Evolutionary conservation across 2,329 filamentous ascomycete species (phyloP).

Genomic region (Colletotrichum filicis): DNA sequence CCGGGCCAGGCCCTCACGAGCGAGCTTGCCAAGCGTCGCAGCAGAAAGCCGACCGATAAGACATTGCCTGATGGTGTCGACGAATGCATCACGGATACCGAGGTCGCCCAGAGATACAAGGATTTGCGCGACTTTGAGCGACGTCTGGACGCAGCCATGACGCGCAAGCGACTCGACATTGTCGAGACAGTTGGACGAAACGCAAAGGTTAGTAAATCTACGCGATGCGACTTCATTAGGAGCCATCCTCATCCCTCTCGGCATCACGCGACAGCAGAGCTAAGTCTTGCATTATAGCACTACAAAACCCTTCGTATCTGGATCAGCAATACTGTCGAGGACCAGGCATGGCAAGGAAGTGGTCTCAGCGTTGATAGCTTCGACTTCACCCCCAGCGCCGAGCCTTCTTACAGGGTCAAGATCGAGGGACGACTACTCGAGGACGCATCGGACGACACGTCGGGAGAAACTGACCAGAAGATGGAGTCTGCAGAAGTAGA

Average conservation of each 20-base stretch:
- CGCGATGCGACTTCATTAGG: no score
- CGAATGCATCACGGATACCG: conserved; percentile 78
- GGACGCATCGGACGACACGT: conserved; percentile 64
- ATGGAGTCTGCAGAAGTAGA: conserved; percentile 55
- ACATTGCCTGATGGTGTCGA: conserved; percentile 92
- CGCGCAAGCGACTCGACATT: conserved; percentile 92
- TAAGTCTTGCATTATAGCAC: conserved; percentile 57
- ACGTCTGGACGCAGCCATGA: conserved; percentile 90
- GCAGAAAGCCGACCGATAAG: conserved; percentile 93
- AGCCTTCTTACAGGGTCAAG: conserved; percentile 88
- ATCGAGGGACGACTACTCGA: conserved; percentile 89
- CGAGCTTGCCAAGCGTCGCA: conserved; percentile 75
- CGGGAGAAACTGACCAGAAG: conserved; percentile 44
- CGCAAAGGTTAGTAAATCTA: conserved; percentile 65
- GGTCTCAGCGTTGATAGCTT: conserved; percentile 78
- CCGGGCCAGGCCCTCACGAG: conserved; percentile 56
- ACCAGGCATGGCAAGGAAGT: conserved; percentile 90
- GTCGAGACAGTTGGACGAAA: conserved; percentile 82
- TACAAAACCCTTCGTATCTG: conserved; percentile 90
- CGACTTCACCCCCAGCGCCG: conserved; percentile 81
- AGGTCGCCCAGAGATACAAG: conserved; percentile 81
- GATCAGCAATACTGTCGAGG: conserved; percentile 94
- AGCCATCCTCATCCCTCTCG: not conserved
- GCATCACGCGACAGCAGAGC: not conserved
- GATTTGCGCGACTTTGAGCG: conserved; percentile 88